Conservation (phyloP, 768 basidiomycete species). For the Chalciporus chontae region DNA sequence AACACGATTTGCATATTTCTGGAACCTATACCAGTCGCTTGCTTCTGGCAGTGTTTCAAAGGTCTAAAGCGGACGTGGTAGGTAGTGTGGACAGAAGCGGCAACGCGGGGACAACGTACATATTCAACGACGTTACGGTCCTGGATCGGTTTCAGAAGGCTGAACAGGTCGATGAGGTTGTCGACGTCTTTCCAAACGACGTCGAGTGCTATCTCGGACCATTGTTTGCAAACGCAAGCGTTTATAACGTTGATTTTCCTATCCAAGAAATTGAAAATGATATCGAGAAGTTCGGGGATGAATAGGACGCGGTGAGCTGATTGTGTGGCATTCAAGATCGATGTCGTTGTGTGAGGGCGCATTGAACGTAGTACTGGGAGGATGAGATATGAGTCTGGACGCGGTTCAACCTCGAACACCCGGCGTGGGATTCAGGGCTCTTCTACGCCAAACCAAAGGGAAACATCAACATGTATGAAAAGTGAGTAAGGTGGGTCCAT, state of each 20-base stretch:
- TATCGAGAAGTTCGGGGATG: conserved; percentile 58
- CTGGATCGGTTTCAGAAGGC: conserved; percentile 45
- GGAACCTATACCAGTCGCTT: conserved; percentile 53
- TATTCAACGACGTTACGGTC: conserved; percentile 19
- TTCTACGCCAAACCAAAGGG: no score
- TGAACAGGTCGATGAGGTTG: conserved; percentile 44
- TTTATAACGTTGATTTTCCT: conserved; percentile 38
- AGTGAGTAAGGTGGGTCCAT: no score
- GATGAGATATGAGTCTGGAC: no score
- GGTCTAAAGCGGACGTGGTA: conserved; percentile 25
- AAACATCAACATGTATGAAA: no score
- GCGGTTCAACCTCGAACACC: no score
- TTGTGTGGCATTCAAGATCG: neutral
- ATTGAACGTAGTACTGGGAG: neutral
- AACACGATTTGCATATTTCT: conserved; percentile 51
- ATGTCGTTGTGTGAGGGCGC: neutral
- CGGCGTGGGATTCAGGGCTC: no score
- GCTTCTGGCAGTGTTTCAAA: conserved; percentile 42
- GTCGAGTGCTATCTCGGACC: conserved; percentile 58
- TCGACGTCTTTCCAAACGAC: conserved; percentile 55
- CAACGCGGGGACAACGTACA: conserved; percentile 6
- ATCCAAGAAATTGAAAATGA: conserved; percentile 51
- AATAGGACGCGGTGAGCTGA: conserved; percentile 35
- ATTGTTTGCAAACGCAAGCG: conserved; percentile 53
- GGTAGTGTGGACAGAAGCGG: neutral